A percentile compares a stretch with the other conserved stretches of the same genome.
Conservation (phyloP, 352 stramenopile genomes). For the Phytophthora sp. region DNA sequence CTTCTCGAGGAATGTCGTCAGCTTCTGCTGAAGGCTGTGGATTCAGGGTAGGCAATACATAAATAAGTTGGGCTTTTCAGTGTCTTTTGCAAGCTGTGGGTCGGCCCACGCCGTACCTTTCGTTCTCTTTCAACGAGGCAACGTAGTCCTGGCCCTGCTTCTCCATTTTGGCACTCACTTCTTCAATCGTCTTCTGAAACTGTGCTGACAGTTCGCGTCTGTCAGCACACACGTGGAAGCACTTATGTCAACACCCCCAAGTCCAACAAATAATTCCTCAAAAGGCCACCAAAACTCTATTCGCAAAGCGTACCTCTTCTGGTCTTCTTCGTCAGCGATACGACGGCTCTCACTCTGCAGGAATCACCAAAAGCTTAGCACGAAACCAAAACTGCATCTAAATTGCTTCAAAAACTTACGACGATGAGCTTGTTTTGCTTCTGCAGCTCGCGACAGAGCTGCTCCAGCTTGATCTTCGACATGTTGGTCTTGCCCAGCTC, state of each 20-base stretch:
- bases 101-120: slow-evolving; percentile 49
- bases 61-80: not conserved
- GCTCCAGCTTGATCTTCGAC: slow-evolving; percentile 81
- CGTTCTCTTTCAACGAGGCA: slow-evolving; percentile 83
- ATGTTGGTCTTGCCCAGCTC: slow-evolving; percentile 69
- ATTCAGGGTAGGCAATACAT: slow-evolving; percentile 1
- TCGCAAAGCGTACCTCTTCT: slow-evolving; percentile 59
- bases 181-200: slow-evolving; percentile 89
- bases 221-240: too few species aligned
- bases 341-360: slow-evolving; percentile 72
- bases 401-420: slow-evolving; percentile 26
- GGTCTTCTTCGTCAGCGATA: slow-evolving; percentile 85
- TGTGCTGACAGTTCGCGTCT: slow-evolving; percentile 77
- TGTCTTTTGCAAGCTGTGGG: too few species aligned
- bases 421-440: slow-evolving; percentile 91
- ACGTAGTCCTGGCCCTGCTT: slow-evolving; percentile 87
- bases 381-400: not conserved
- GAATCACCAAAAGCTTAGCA: not conserved
- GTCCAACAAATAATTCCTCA: slow-evolving; percentile 2
- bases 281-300: not conserved
- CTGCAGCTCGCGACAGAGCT: slow-evolving; percentile 85
- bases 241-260: too few species aligned
- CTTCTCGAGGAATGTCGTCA: slow-evolving; percentile 85
- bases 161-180: slow-evolving; percentile 91
- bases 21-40: slow-evolving; percentile 78